Evolutionary conservation across 257 asterid species (phyloP).

Genomic region (Leonotis leonurus): DNA sequence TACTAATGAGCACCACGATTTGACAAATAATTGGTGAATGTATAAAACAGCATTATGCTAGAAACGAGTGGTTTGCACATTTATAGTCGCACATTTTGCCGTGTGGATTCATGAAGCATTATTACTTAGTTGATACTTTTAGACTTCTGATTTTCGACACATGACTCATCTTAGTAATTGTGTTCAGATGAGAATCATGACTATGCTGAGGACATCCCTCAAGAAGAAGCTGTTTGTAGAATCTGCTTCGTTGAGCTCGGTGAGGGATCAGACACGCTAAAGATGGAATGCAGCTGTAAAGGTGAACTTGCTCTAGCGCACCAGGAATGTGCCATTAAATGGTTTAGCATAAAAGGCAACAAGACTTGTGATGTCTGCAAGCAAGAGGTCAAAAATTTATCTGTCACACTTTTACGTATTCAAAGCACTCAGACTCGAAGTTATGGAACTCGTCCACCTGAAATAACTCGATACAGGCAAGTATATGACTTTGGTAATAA

Average conservation of each 20-base stretch:
- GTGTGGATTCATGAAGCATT: neutral
- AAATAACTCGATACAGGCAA: slow-evolving; percentile 57
- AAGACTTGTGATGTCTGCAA: slow-evolving; percentile 88
- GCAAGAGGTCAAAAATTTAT: slow-evolving; percentile 78
- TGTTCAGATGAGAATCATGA: slow-evolving; percentile 47
- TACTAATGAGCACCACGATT: neutral
- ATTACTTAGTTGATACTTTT: neutral
- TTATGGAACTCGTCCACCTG: slow-evolving; percentile 34
- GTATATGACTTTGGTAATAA: slow-evolving; percentile 10
- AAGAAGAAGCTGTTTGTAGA: slow-evolving; percentile 90
- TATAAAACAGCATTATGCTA: neutral
- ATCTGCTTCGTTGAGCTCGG: slow-evolving; percentile 83
- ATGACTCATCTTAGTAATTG: slow-evolving; percentile 26
- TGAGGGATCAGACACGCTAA: slow-evolving; percentile 67
- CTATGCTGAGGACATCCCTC: slow-evolving; percentile 63
- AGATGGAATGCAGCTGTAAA: slow-evolving; percentile 92
- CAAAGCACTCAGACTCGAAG: slow-evolving; percentile 43
- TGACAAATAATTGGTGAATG: neutral
- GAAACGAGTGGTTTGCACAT: no score
- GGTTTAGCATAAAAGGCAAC: slow-evolving; percentile 97
- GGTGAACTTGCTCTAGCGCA: slow-evolving; percentile 98
- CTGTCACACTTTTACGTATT: slow-evolving; percentile 75
- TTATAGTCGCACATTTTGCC: no score
- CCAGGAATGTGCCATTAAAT: slow-evolving; percentile 83
- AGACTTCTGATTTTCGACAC: slow-evolving; percentile 14